Base-by-base conservation (phyloP, 306 rosid genomes). In the Lagenaria siceraria region DNA sequence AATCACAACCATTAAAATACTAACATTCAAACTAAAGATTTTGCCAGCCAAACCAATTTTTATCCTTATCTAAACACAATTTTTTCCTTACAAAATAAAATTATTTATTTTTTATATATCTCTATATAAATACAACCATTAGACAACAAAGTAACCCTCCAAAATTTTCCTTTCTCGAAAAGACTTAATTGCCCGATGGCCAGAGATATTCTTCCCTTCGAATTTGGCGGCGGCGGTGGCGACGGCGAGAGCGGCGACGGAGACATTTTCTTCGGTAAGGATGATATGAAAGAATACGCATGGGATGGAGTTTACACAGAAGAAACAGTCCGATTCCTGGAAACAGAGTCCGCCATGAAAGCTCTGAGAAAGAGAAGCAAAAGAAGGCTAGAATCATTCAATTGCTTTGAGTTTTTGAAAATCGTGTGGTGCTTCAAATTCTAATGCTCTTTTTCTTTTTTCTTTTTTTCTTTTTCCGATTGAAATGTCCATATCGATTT, bases 321-420 rank as follows among this genome's bases (percentile, higher is more conserved):
- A 54, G 90, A 86, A 60, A 80, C 73, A 0, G 14, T 79, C 9
- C 87, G 86, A 59, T 11, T 53, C 70, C 63, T 83, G 80, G 84
- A 77, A 72, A 87, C 68, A 60, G 81, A 73, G 19, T 27, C 17
- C 10, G 74, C 63, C 40, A 33, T 19, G 8, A 35, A 42, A 68
- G 71, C 76, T 73, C 63, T 13, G 36, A 79, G 59, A 72, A 79
- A 3, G 68, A 77, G 18, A 62, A 22, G 29, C 29, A 65, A 36
- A 0, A 81, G 59, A 27, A 43, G 9, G 36, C 9, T 6, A 14
- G 22, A 74, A 51, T 19, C 73, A 42, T 63, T 73, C 15, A 29
- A 21, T 0, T 88, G 89, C 62, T 72, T 83, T 2, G 38, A 81
- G 52, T 82, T 83, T 73, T 35, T 85, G 42, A 68, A 69, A 52